phyloP scores from a whole-genome alignment of 768 basidiomycete genomes.

The Agaricus blazei region DNA sequence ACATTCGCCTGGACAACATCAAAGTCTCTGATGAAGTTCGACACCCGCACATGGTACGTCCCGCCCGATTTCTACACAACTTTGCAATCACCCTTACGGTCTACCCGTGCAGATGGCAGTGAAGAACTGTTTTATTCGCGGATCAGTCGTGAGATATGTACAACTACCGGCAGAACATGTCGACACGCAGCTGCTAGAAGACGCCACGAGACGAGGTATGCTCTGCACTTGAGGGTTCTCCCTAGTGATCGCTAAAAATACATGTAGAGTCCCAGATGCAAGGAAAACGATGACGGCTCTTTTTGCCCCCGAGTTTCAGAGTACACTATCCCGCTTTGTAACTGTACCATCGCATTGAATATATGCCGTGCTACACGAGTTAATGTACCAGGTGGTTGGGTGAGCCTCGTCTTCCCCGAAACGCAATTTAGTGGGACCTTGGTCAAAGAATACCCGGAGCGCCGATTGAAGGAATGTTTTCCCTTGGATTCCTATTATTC shows the following conservation, averaged over 20 bases:
- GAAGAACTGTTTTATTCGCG: slow-evolving; percentile 98
- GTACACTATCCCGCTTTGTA: not conserved
- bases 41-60: slow-evolving; percentile 93
- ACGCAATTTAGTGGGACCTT: not conserved
- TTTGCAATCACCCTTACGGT: not conserved
- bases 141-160: slow-evolving; percentile 97
- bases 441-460: too few relatives aligned
- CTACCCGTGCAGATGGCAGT: slow-evolving; percentile 77
- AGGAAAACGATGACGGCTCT: slow-evolving; percentile 30
- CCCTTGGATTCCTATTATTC: slow-evolving; percentile 2
- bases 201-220: slow-evolving; percentile 92
- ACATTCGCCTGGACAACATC: slow-evolving; percentile 94
- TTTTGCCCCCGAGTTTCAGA: not conserved
- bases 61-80: not conserved
- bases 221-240: not conserved
- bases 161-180: slow-evolving; percentile 90
- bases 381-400: not conserved
- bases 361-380: not conserved
- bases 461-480: too few relatives aligned
- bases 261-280: slow-evolving; percentile 41
- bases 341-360: not conserved
- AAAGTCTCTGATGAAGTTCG: slow-evolving; percentile 86
- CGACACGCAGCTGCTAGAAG: slow-evolving; percentile 92
- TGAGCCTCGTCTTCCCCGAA: not conserved
- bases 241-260: slow-evolving; percentile 4